Evolutionary conservation across 306 rosid species (phyloP), one percentile per base, ranked within the genome.

Genomic region (Castanea crenata): DNA sequence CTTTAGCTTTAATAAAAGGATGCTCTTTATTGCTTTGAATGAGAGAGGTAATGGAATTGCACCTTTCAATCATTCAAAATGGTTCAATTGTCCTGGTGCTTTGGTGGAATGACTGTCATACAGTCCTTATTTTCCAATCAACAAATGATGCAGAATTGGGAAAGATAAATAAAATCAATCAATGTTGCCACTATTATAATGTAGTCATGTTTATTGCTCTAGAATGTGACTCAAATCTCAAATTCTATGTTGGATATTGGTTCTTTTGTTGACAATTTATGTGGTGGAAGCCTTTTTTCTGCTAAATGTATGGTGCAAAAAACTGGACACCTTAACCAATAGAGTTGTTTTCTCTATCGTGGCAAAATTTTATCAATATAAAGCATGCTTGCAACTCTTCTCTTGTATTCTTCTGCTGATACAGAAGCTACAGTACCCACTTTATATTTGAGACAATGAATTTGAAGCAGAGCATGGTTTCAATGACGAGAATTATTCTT

Each of bases 1-100:
- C 95, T 87, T 89, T 88, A 82, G 90, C 98, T 93, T 90, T 93
- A 89, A 85, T 75, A 85, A 87, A 91, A 88, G 93, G 77, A 73
- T 73, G 79, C 55, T 85, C 95, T 93, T 93, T 88, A 86, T 85
- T 80, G 85, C 91, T 91, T 89, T 88, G 87, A 88, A 86, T 72
- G 85, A 82, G 81, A 81, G 85, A 54, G 86, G 77, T 38, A 80
- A 85, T 80, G 89, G 84, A 82, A 72, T 84, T 89, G 14, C 86
- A 87, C 80, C 91, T 89, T 90, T 89, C 89, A 86, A 74, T 87
- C 83, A 84, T 85, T 81, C 62, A 85, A 78, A 85, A 88, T 85
- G 89, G 83, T 83, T 85, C 84, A 76, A 71, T 83, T 86, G 89
- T 85, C 88, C 87, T 65, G 34, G 51, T 69, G 71, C 67, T 83